Conservation (phyloP, 768 basidiomycete genomes). For the Glaciozyma martinii region DNA sequence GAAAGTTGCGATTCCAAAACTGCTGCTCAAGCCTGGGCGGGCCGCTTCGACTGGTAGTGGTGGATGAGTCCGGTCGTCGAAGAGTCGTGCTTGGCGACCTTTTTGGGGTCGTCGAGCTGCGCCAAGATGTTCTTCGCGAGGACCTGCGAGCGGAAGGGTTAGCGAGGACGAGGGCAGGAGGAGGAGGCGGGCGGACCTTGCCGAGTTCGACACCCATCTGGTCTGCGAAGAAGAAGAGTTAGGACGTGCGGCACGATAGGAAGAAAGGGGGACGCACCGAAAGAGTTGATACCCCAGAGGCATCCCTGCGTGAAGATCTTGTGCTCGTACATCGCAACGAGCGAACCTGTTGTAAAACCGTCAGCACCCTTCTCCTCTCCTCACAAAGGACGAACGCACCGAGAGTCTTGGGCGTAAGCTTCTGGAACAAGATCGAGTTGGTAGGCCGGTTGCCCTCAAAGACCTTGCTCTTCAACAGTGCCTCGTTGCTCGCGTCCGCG, state of each 20-base stretch:
- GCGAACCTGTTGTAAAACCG: conserved; percentile 47
- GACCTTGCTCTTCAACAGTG: conserved; percentile 89
- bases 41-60: conserved; percentile 47
- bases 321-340: conserved; percentile 91
- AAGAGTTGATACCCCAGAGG: conserved; percentile 98
- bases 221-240: conserved; percentile 46
- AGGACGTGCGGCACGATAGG: neutral
- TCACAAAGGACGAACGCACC: conserved; percentile 44
- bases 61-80: conserved; percentile 97
- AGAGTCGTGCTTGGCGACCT: conserved; percentile 82
- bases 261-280: conserved; percentile 64
- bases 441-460: conserved; percentile 96
- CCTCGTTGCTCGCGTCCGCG: conserved; percentile 53
- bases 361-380: neutral
- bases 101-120: conserved; percentile 55
- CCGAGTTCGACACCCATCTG: conserved; percentile 99
- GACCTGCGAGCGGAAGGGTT: conserved; percentile 42
- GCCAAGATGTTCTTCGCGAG: conserved; percentile 91
- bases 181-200: conserved; percentile 46
- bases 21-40: too few relatives aligned
- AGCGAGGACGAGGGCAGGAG: neutral
- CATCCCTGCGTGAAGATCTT: conserved; percentile 98
- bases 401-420: conserved; percentile 78
- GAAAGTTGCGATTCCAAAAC: too few relatives aligned
- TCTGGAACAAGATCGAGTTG: conserved; percentile 90